Evolutionary conservation across 768 basidiomycete species (phyloP), one percentile per base, ranked within the genome.

Genomic region (Rhodotorula graminis): DNA sequence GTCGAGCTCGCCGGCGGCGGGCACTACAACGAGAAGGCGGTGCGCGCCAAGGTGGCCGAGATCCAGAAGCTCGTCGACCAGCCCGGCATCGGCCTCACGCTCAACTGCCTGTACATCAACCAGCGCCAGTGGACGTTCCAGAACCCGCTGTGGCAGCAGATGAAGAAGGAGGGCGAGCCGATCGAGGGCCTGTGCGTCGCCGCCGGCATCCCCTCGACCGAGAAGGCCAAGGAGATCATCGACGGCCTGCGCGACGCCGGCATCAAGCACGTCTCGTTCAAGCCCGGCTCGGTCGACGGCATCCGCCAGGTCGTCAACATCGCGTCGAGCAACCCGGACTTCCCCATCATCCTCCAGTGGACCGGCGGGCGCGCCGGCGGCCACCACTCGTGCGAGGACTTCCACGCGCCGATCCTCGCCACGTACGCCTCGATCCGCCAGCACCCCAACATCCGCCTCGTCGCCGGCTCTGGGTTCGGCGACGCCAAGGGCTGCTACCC

Each of bases 111-210:
- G 19, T 98, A 98, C 82, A 98, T 98, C 86, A 97, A 97, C 82
- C 95, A 92, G 70, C 90, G 92, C 73, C 95, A 98, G 80, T 97
- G 72, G 82, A 85, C 87, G 42, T 98, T 98, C 89, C 95, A 99
- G 81, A 87, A 92, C 81, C 96, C 96, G 27, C 84, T 97, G 23
- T 99, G 96, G 96, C 91, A 94, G 81, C 92, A 96, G 82, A 90
- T 99, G 90, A 88, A 92, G 74, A 88, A 88, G 70, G 96, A 97
- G 81, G 95, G 95, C 67, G 83, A 94, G 7, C 96, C 96, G 21
- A 85, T 98, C 73, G 95, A 99, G 84, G 96, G 96, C n/a, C 95
- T 99, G 83, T 97, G 94, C 80, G 92, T 98, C 70, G 96, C 95
- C 53, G 96, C 96, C 59, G 96, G 95, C 79, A 91, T 99, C 77